Percentiles rank a stretch among this genome's conserved stretches.
These are phyloP conservation scores for Xerocomus potaroensis DNA, from an alignment of 768 basidiomycete genomes.

Conservation along the genomic window DNA sequence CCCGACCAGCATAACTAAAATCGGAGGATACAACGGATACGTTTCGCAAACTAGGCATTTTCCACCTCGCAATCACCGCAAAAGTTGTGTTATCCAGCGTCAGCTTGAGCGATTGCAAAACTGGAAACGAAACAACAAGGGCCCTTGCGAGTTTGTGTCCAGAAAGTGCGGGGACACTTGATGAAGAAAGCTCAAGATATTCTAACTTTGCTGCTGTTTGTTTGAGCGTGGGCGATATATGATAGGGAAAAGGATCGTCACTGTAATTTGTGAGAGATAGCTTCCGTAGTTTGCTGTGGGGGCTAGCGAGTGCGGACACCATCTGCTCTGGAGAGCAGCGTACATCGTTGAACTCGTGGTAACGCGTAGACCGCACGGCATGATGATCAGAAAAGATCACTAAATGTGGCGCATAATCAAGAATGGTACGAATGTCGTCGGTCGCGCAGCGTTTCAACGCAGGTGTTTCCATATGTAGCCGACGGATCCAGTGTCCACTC, in stretches of 20 bases:
- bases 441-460: conserved; percentile 60
- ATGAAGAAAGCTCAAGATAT: conserved; percentile 65
- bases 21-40: conserved; percentile 68
- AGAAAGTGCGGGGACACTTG: conserved; percentile 42
- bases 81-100: conserved; percentile 72
- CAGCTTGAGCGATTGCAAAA: conserved; percentile 63
- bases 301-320: conserved; percentile 54
- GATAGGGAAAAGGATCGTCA: conserved; percentile 52
- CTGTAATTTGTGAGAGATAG: conserved; percentile 74
- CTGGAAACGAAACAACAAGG: conserved; percentile 44
- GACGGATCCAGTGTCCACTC: conserved; percentile 51
- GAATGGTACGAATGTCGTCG: conserved; percentile 60
- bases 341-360: conserved; percentile 41
- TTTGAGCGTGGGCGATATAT: conserved; percentile 50
- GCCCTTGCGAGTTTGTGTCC: conserved; percentile 20
- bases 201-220: conserved; percentile 53
- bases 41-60: conserved; percentile 57
- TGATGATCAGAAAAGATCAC: conserved; percentile 61
- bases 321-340: conserved; percentile 53
- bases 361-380: conserved; percentile 54
- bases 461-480: conserved; percentile 69
- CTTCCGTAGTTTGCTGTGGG: conserved; percentile 48
- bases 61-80: conserved; percentile 60
- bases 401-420: conserved; percentile 59
- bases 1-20: conserved; percentile 62